phyloP scores from a whole-genome alignment of 2,329 filamentous ascomycete species.

The Orbilia brochopaga region DNA sequence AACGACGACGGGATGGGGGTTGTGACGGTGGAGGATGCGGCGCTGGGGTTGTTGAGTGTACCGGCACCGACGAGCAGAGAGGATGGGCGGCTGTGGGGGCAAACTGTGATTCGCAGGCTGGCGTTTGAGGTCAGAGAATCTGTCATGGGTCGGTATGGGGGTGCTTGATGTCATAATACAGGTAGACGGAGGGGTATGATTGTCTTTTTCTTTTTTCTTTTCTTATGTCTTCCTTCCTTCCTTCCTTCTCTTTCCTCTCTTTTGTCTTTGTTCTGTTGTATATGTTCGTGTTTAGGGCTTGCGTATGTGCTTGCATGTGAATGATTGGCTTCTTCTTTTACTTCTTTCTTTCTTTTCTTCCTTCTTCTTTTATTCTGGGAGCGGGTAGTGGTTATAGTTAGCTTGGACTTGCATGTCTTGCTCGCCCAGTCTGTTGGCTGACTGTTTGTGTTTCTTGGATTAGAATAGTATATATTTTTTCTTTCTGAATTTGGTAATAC shows the following conservation, averaged over 20 bases:
- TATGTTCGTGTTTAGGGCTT: too few species aligned
- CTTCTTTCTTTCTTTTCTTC: constrained; percentile 8
- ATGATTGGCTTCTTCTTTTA: not conserved
- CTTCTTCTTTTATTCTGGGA: constrained; percentile 1
- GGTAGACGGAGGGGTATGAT: not conserved
- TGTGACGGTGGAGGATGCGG: constrained; percentile 57
- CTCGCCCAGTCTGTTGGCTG: too few species aligned
- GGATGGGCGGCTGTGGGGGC: constrained; percentile 59
- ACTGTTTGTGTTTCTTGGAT: too few species aligned
- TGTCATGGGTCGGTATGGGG: constrained; percentile 23
- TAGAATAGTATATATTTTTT: too few species aligned
- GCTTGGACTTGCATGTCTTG: too few species aligned
- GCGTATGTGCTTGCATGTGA: too few species aligned
- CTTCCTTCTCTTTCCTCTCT: constrained; percentile 7
- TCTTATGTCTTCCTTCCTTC: constrained; percentile 6
- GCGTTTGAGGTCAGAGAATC: constrained; percentile 30
- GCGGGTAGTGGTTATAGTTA: constrained; percentile 3
- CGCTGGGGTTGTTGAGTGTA: constrained; percentile 66
- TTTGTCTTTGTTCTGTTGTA: too few species aligned
- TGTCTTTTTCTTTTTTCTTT: constrained; percentile 6
- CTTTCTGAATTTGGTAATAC: too few species aligned
- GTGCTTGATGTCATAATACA: constrained; percentile 3
- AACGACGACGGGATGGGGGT: constrained; percentile 56
- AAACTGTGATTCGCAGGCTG: constrained; percentile 24
- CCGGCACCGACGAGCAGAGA: constrained; percentile 62